Conservation (phyloP, 2,329 filamentous ascomycete genomes). For the Diplocarpon rosae region DNA sequence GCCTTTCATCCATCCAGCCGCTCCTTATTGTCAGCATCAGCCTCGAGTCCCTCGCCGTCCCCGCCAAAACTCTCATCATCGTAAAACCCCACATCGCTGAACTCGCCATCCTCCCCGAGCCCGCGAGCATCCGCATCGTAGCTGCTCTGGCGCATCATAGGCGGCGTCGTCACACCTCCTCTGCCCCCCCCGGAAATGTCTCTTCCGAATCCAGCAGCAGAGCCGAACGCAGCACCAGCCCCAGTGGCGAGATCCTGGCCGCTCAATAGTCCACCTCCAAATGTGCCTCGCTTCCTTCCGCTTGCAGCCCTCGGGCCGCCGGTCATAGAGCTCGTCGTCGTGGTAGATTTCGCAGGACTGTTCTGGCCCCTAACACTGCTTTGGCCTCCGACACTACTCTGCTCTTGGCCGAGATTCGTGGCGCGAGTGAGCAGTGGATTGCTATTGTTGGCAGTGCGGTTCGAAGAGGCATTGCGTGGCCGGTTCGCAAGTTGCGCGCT, state of each 20-base stretch:
- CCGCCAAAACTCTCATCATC: conserved; percentile 22
- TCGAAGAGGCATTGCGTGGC: conserved; percentile 26
- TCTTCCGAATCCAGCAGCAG: background rate
- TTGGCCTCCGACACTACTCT: background rate
- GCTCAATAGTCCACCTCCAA: background rate
- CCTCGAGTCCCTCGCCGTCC: background rate
- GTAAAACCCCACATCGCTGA: conserved; percentile 27
- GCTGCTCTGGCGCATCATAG: conserved; percentile 46
- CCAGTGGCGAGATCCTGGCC: background rate
- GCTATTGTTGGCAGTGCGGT: conserved; percentile 15
- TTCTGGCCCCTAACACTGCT: conserved; percentile 10
- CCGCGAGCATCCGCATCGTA: conserved; percentile 52
- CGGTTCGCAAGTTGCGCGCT: conserved; percentile 35
- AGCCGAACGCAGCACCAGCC: background rate
- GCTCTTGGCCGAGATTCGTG: background rate
- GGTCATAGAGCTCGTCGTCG: background rate
- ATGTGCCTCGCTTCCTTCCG: background rate
- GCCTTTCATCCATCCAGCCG: no score
- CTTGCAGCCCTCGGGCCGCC: background rate
- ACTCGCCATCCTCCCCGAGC: conserved; percentile 34
- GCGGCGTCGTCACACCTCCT: conserved; percentile 39
- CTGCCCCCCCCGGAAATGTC: conserved; percentile 27
- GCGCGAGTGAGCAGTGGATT: background rate
- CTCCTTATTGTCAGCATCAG: no score
- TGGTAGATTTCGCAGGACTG: conserved; percentile 20